These are phyloP conservation scores for Micromonas commoda DNA, from an alignment of 139 green algal genomes.

Conservation along the genomic window DNA sequence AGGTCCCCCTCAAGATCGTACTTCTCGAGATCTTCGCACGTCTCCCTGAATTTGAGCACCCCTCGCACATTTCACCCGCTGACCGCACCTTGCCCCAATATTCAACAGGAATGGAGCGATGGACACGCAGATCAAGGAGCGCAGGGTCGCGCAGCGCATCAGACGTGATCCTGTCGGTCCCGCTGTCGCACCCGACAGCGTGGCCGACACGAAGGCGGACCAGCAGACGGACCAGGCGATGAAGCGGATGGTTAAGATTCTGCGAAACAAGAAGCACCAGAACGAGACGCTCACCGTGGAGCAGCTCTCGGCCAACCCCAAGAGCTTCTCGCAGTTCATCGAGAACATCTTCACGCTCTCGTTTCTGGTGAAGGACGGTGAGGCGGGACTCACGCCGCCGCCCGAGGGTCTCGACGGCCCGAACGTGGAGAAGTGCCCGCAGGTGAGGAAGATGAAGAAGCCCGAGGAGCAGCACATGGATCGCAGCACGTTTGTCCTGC, in stretches of 20 bases:
- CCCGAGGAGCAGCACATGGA: not conserved
- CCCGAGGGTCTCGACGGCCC: no score
- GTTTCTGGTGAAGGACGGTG: conserved; percentile 6
- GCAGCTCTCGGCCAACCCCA: not conserved
- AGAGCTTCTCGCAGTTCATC: conserved; percentile 13
- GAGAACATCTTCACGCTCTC: conserved; percentile 18
- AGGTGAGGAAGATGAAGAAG: not conserved
- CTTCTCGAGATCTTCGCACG: no score
- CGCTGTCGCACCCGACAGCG: not conserved
- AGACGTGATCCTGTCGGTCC: not conserved
- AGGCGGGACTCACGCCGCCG: not conserved
- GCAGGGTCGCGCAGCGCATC: no score
- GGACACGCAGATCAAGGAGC: conserved; percentile 19
- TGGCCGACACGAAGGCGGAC: not conserved
- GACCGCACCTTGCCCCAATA: not conserved
- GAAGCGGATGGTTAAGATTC: not conserved
- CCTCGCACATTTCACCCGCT: no score
- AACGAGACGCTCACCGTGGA: not conserved
- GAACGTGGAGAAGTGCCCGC: not conserved
- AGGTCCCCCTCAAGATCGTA: no score
- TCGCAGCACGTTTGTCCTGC: not conserved
- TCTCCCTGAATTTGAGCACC: no score
- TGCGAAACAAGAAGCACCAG: not conserved
- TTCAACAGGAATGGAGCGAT: conserved; percentile 16
- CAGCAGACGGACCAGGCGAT: conserved; percentile 7